Conservation (phyloP, 2,329 filamentous ascomycete species). For the Cladosporium austrohemisphaericum region DNA sequence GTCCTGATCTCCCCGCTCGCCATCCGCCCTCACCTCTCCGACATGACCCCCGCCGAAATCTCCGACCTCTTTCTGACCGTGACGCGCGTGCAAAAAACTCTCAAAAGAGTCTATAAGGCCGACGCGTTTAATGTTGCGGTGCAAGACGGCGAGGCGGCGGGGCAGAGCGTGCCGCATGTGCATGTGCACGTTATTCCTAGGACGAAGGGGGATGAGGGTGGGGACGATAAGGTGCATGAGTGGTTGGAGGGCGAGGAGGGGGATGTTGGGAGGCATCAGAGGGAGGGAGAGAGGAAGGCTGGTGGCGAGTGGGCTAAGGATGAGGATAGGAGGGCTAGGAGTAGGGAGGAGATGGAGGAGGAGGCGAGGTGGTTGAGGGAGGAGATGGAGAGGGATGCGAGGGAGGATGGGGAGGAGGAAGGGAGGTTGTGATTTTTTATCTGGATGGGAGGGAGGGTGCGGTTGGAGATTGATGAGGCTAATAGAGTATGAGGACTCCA, state of each 20-base stretch:
- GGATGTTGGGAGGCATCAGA: conserved; percentile 70
- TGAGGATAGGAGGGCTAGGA: conserved; percentile 60
- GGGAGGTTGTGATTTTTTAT: conserved; percentile 15
- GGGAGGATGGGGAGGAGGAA: conserved; percentile 15
- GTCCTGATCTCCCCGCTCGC: conserved; percentile 79
- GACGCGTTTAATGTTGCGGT: conserved; percentile 88
- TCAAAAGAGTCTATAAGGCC: conserved; percentile 59
- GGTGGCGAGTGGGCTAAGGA: conserved; percentile 59
- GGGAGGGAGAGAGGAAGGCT: conserved; percentile 42
- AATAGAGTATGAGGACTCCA: too few species aligned
- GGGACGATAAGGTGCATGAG: conserved; percentile 74
- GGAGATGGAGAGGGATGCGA: conserved; percentile 49
- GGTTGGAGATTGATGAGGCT: background rate
- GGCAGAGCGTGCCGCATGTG: conserved; percentile 90
- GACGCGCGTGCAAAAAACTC: conserved; percentile 67
- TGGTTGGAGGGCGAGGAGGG: conserved; percentile 80
- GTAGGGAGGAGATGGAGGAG: conserved; percentile 69
- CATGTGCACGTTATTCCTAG: conserved; percentile 90
- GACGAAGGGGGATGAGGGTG: conserved; percentile 54
- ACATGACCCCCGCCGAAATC: conserved; percentile 70
- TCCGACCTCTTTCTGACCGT: conserved; percentile 83
- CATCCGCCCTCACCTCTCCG: conserved; percentile 64
- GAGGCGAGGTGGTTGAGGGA: conserved; percentile 68
- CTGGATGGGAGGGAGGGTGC: too few species aligned
- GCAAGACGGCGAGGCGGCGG: conserved; percentile 87